Evolutionary conservation across 305 asterid genomes (phyloP), one percentile per base, ranked within the genome.

Genomic region (Galium porrigens): DNA sequence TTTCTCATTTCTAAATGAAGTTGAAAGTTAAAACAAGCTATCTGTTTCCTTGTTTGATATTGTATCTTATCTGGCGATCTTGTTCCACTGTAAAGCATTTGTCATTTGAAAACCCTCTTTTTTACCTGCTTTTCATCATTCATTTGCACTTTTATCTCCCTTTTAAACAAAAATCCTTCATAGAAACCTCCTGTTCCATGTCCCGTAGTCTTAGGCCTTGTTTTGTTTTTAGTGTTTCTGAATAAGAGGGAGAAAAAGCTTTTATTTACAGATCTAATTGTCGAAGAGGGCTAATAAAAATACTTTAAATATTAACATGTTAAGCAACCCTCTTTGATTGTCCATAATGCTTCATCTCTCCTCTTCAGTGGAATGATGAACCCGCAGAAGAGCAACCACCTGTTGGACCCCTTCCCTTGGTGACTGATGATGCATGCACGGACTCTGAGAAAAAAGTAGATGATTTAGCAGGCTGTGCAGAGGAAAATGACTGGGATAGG

Each of bases 401-500:
- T 64, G 74, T 58, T 48, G 75, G 68, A 67, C 69, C 86, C 30
- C 77, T 72, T 78, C 71, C 84, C 44, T 55, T 62, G 61, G 79
- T 74, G 65, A 66, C 73, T 62, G 78, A 78, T 69, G 92, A 81
- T 36, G 29, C 77, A 17, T 57, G 74, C 77, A 82, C 74, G 60
- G 82, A 51, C 74, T 73, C 72, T 63, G 97, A 83, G 68, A 89
- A 81, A 77, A 84, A 85, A 78, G 88, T 74, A 63, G 87, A 80
- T 63, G 76, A 73, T 70, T 66, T 68, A 70, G 78, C 53, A 66
- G 79, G 78, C 57, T 56, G 61, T 65, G 74, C 69, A 76, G 96
- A 89, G 82, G 94, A 86, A 76, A 87, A 74, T 67, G 99, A 87
- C 74, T 89, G 99, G 97, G 99, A 94, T 78, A 87, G 84, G 82